Evolutionary conservation across 345 rosid genomes (phyloP).

Genomic region (Aquilaria malaccensis): DNA sequence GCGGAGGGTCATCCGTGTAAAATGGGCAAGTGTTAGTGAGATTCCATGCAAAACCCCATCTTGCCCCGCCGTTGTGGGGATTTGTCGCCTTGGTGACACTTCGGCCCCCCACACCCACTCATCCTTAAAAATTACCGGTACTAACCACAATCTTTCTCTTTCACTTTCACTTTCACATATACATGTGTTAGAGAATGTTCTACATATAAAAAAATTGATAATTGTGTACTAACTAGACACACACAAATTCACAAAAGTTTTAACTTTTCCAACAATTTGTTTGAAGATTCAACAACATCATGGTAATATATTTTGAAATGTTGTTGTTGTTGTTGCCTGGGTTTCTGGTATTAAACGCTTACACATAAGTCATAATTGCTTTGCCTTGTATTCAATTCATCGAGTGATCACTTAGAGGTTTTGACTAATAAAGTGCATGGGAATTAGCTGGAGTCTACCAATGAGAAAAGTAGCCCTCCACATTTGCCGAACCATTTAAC

Average conservation of each 20-base stretch:
- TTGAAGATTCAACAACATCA: too few relatives aligned
- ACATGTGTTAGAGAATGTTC: too few relatives aligned
- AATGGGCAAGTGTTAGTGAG: conserved; percentile 16
- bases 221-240: too few relatives aligned
- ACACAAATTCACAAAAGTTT: too few relatives aligned
- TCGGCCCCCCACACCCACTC: neutral
- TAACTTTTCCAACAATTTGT: too few relatives aligned
- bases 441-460: conserved; percentile 16
- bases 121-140: conserved; percentile 1
- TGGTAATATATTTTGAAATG: too few relatives aligned
- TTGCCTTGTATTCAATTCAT: too few relatives aligned
- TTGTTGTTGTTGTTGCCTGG: too few relatives aligned
- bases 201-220: too few relatives aligned
- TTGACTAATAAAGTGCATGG: conserved; percentile 23
- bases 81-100: conserved; percentile 29
- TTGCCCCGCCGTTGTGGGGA: conserved; percentile 35
- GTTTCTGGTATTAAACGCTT: too few relatives aligned
- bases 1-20: conserved; percentile 8
- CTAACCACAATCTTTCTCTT: neutral
- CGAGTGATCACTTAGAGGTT: neutral
- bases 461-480: conserved; percentile 18
- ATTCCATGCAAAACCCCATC: conserved; percentile 23
- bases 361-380: too few relatives aligned
- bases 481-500: conserved; percentile 14
- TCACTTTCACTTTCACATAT: neutral